Percentiles rank a stretch among this genome's conserved stretches.
Conservation (phyloP, 352 stramenopile genomes). For the Pythium brachiatum region DNA sequence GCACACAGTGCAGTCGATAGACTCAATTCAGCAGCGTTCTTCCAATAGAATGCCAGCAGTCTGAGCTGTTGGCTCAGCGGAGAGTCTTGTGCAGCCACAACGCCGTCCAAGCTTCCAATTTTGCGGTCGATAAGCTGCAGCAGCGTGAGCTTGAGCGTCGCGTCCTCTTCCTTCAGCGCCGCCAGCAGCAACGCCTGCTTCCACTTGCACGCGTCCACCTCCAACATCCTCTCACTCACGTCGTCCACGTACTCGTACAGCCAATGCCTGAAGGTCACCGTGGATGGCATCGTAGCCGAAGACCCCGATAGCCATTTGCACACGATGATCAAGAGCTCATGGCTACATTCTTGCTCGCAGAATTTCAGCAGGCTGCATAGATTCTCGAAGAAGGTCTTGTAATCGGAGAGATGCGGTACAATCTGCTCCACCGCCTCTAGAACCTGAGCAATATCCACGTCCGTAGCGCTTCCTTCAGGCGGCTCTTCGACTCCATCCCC, state of each 20-base stretch:
- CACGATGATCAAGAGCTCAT: conserved; percentile 10
- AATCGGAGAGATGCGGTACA: conserved; percentile 48
- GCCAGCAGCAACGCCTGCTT: conserved; percentile 36
- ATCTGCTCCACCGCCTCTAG: conserved; percentile 29
- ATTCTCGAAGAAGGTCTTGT: conserved; percentile 31
- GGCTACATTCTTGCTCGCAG: conserved; percentile 22
- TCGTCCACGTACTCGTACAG: conserved; percentile 28
- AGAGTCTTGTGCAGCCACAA: neutral
- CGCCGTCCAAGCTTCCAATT: neutral
- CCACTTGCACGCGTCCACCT: conserved; percentile 31
- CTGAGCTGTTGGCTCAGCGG: conserved; percentile 14
- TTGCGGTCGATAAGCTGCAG: conserved; percentile 28
- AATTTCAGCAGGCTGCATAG: conserved; percentile 36
- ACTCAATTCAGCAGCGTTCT: conserved; percentile 31
- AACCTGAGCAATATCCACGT: neutral
- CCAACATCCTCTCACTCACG: conserved; percentile 14
- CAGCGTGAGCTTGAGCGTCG: conserved; percentile 26
- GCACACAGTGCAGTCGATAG: conserved; percentile 40
- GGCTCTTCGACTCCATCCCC: neutral
- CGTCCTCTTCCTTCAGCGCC: conserved; percentile 28
- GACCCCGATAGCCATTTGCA: conserved; percentile 8
- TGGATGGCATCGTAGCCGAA: neutral
- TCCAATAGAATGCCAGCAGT: conserved; percentile 47
- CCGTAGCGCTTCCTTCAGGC: neutral
- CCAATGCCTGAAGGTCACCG: conserved; percentile 36